Percentiles rank a stretch among this genome's conserved stretches.
Evolutionary conservation across 768 basidiomycete species (phyloP).

Genomic region (Saitozyma podzolica): DNA sequence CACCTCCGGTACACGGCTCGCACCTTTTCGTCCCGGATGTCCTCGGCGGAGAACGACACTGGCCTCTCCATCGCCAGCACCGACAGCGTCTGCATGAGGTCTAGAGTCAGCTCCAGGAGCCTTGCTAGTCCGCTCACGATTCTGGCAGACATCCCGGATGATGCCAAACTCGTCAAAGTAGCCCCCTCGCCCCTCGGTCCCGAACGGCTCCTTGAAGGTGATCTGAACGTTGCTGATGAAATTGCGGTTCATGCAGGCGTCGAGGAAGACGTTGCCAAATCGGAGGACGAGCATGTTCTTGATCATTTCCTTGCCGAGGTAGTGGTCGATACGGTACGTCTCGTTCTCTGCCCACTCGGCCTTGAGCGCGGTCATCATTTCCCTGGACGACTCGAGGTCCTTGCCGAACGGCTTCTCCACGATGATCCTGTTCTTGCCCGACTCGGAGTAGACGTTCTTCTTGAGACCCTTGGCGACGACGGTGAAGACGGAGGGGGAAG

Average conservation of each 20-base stretch:
- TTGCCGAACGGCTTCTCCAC: slow-evolving; percentile 99
- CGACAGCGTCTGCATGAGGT: slow-evolving; percentile 90
- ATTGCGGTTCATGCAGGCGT: slow-evolving; percentile 91
- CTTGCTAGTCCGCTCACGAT: slow-evolving; percentile 66
- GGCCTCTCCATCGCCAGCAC: slow-evolving; percentile 97
- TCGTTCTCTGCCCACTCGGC: slow-evolving; percentile 91
- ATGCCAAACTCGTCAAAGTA: slow-evolving; percentile 99
- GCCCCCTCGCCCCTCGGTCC: slow-evolving; percentile 99
- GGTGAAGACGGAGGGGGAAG: slow-evolving; percentile 97
- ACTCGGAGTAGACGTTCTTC: slow-evolving; percentile 71
- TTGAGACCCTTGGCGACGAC: slow-evolving; percentile 81
- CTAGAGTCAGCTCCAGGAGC: slow-evolving; percentile 55
- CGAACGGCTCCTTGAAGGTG: slow-evolving; percentile 99
- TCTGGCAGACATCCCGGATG: slow-evolving; percentile 95
- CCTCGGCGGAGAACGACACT: slow-evolving; percentile 94
- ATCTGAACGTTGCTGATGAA: slow-evolving; percentile 96
- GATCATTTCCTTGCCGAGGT: slow-evolving; percentile 99
- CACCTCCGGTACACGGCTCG: slow-evolving; percentile 7
- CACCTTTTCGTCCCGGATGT: slow-evolving; percentile 98
- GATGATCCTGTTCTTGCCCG: slow-evolving; percentile 84
- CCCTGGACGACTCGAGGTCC: slow-evolving; percentile 79
- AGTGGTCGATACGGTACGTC: slow-evolving; percentile 99
- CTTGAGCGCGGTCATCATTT: slow-evolving; percentile 76
- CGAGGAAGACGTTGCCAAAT: slow-evolving; percentile 90
- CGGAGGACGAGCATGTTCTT: slow-evolving; percentile 95